A percentile compares a stretch with the other conserved stretches of the same genome.
These are phyloP conservation scores for Cladosporium colombiae DNA, from an alignment of 2,329 filamentous ascomycete genomes.

Conservation along the genomic window DNA sequence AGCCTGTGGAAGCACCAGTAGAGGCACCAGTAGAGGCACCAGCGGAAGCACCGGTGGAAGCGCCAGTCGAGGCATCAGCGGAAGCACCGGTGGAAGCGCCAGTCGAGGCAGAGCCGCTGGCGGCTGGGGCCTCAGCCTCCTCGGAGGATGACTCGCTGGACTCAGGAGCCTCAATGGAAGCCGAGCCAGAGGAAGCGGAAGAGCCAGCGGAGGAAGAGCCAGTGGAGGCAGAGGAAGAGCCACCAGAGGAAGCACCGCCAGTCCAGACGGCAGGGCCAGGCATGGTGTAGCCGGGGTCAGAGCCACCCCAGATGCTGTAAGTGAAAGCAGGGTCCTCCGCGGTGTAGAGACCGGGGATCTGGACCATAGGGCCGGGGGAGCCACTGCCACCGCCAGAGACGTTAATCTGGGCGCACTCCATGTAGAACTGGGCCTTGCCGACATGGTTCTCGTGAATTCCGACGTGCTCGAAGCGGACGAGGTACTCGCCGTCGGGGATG, in stretches of 20 bases:
- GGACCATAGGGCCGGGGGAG: conserved; percentile 24
- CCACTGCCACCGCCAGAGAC: conserved; percentile 26
- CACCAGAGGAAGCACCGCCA: conserved; percentile 16
- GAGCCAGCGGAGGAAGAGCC: not conserved
- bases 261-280: conserved; percentile 24
- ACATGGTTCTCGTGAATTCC: conserved; percentile 26
- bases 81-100: not conserved
- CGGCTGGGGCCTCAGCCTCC: not conserved
- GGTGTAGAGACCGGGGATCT: conserved; percentile 28
- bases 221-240: conserved; percentile 16
- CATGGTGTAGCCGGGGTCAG: conserved; percentile 22
- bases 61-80: not conserved
- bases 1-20: not conserved
- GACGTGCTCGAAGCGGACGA: conserved; percentile 26
- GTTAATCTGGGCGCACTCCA: conserved; percentile 27
- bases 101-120: not conserved
- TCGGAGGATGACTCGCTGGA: not conserved
- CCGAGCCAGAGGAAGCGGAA: not conserved
- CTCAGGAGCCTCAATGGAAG: not conserved
- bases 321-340: conserved; percentile 26
- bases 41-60: not conserved
- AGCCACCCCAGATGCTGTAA: conserved; percentile 27
- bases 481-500: conserved; percentile 24
- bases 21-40: not conserved
- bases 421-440: conserved; percentile 25